Conservation (phyloP, 129 eudicot species). For the Chrysanthemum makinoi region DNA sequence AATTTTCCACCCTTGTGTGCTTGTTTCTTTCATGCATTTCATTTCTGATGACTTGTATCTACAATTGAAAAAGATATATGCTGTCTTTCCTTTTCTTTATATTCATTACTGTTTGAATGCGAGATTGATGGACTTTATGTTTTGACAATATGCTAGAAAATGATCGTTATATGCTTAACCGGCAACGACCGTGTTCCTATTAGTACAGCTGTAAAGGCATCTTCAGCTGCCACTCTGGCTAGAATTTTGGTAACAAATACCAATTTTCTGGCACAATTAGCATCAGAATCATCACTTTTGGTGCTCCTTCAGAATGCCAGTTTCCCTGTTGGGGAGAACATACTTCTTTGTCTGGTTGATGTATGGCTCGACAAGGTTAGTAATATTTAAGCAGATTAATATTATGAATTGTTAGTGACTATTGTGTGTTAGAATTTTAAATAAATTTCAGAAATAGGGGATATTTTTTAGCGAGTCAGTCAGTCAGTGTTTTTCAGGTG, state of each 20-base stretch:
- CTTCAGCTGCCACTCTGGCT: slow-evolving; percentile 81
- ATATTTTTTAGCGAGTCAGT: too few species aligned
- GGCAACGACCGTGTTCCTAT: slow-evolving; percentile 84
- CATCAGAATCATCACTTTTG: slow-evolving; percentile 70
- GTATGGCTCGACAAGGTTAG: slow-evolving; percentile 97
- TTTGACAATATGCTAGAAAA: slow-evolving; percentile 54
- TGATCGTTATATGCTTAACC: slow-evolving; percentile 74
- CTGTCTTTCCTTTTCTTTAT: slow-evolving; percentile 4
- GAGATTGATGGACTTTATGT: slow-evolving; percentile 16
- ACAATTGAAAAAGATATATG: neutral
- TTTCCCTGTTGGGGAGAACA: slow-evolving; percentile 67
- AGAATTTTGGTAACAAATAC: slow-evolving; percentile 85
- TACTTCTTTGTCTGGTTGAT: slow-evolving; percentile 91
- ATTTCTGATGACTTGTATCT: neutral
- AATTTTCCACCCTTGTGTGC: neutral
- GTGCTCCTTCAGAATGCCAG: slow-evolving; percentile 76
- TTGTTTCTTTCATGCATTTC: neutral
- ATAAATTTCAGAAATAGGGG: too few species aligned
- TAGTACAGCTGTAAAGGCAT: slow-evolving; percentile 79
- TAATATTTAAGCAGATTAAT: neutral
- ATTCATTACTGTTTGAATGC: neutral
- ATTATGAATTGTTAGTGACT: neutral
- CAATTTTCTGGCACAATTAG: slow-evolving; percentile 80
- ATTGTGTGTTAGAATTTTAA: neutral
- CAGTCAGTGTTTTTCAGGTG: too few species aligned